Conservation (phyloP, 202 grass and related monocot species). For the Zoysia matrella region DNA sequence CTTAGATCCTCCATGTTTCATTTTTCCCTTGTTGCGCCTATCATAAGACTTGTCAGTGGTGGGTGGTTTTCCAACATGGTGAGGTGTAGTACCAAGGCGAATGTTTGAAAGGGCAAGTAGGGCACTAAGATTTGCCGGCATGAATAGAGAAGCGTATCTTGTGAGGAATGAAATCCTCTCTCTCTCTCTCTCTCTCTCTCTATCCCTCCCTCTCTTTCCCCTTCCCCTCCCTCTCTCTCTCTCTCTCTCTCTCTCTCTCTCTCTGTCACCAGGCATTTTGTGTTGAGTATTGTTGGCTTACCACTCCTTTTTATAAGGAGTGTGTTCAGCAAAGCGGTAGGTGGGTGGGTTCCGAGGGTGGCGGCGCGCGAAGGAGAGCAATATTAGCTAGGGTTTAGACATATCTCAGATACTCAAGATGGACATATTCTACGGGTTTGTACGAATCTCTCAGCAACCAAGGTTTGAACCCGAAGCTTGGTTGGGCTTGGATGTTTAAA, state of each 20-base stretch:
- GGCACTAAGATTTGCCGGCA: too few species aligned
- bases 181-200: too few species aligned
- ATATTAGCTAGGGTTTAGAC: background rate
- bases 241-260: too few species aligned
- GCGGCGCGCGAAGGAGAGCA: background rate
- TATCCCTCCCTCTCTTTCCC: too few species aligned
- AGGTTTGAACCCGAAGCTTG: too few species aligned
- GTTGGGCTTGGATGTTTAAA: too few species aligned
- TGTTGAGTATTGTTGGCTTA: background rate
- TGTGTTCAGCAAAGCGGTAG: background rate
- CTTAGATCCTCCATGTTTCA: background rate
- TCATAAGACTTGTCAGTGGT: background rate
- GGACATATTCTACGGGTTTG: background rate
- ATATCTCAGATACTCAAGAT: background rate
- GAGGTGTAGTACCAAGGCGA: background rate
- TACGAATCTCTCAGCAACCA: background rate
- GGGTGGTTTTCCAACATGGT: background rate
- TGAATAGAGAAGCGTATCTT: background rate
- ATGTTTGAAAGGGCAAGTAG: background rate
- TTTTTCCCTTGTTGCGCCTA: background rate
- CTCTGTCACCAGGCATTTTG: too few species aligned
- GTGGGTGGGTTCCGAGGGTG: background rate
- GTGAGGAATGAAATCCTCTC: too few species aligned
- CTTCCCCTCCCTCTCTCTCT: too few species aligned
- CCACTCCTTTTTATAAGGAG: background rate